phyloP scores from a whole-genome alignment of 768 basidiomycete genomes.

The Tricholoma matsutake region DNA sequence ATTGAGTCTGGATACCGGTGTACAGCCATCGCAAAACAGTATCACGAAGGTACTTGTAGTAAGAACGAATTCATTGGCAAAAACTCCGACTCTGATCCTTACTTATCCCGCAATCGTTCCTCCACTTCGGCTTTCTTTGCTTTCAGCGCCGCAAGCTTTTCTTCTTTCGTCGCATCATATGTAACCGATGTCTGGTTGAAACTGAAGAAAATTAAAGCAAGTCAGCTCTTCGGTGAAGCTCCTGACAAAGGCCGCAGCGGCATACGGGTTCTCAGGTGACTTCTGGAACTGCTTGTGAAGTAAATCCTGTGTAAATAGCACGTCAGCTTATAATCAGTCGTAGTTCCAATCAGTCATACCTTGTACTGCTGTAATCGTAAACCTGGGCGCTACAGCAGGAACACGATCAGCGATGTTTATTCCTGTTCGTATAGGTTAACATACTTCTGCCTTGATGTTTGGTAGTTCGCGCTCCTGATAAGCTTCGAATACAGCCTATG shows the following conservation, averaged over 20 bases:
- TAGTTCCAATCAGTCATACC: conserved; percentile 29
- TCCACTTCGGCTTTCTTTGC: conserved; percentile 63
- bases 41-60: background rate
- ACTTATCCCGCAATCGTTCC: conserved; percentile 56
- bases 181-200: conserved; percentile 81
- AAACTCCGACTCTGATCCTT: background rate
- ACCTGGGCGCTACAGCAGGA: conserved; percentile 68
- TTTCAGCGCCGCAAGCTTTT: conserved; percentile 73
- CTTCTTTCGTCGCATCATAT: conserved; percentile 88
- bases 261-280: conserved; percentile 92
- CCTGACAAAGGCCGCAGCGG: conserved; percentile 26
- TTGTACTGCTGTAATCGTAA: conserved; percentile 89
- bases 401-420: conserved; percentile 6
- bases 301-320: conserved; percentile 53
- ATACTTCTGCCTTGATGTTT: conserved; percentile 67
- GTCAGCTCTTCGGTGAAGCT: background rate
- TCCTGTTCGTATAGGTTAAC: conserved; percentile 17
- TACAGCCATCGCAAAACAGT: background rate
- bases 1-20: too few species aligned
- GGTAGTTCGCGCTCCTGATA: conserved; percentile 88
- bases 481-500: conserved; percentile 82
- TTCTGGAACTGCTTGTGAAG: conserved; percentile 96
- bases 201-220: conserved; percentile 32
- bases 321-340: conserved; percentile 5
- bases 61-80: too few species aligned